phyloP scores from a whole-genome alignment of 352 stramenopile genomes.

The Phytophthora colocasiae region DNA sequence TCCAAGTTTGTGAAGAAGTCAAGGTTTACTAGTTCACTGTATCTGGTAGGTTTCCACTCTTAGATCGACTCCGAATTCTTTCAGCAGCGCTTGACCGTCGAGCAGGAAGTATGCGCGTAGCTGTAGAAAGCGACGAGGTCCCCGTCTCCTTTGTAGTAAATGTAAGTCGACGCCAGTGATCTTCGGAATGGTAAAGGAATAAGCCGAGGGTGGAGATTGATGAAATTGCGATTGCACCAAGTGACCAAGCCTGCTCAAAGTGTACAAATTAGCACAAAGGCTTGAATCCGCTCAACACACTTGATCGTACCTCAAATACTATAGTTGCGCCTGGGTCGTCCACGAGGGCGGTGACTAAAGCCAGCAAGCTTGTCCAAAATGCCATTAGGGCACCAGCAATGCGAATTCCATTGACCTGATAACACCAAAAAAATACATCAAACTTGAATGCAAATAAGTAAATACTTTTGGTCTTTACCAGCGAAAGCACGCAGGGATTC shows the following conservation, averaged over 20 bases:
- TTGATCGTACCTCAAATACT: constrained; percentile 48
- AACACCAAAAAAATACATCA: not conserved
- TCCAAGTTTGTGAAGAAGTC: no score
- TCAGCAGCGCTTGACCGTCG: constrained; percentile 38
- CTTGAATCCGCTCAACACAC: not conserved
- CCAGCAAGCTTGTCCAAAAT: constrained; percentile 51
- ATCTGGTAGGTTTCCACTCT: constrained; percentile 3
- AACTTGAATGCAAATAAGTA: not conserved
- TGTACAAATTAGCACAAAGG: not conserved
- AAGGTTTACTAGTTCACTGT: no score
- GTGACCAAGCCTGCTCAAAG: constrained; percentile 52
- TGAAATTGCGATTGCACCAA: constrained; percentile 61
- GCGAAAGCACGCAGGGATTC: constrained; percentile 49
- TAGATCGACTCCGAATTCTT: constrained; percentile 32
- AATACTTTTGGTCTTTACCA: constrained; percentile 36
- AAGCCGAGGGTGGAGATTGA: constrained; percentile 44
- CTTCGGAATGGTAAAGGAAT: constrained; percentile 55
- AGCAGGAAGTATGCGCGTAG: not conserved
- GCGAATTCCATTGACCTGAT: constrained; percentile 60
- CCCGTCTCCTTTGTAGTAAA: constrained; percentile 6
- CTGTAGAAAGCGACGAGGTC: not conserved
- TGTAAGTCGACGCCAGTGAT: constrained; percentile 57
- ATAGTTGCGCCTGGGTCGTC: constrained; percentile 53
- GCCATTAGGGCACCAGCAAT: constrained; percentile 50
- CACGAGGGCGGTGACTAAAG: constrained; percentile 40